Conservation (phyloP, 345 rosid genomes). For the Eucalyptus viminalis region DNA sequence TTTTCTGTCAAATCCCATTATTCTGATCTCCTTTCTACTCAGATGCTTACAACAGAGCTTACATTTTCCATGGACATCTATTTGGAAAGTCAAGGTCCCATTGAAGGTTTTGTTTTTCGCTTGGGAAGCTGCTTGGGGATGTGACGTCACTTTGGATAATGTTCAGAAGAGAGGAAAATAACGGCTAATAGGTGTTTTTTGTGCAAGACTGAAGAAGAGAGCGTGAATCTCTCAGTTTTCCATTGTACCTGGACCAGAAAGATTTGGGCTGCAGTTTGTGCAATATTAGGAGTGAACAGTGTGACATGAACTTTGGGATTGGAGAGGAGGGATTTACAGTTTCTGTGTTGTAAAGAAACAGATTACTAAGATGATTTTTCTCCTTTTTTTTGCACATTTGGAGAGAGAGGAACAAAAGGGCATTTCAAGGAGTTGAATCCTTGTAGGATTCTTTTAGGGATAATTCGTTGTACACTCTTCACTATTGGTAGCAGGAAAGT, state of each 20-base stretch:
- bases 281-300: background rate
- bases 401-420: background rate
- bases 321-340: background rate
- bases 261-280: background rate
- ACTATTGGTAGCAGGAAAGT: background rate
- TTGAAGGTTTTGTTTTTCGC: background rate
- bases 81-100: background rate
- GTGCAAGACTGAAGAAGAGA: background rate
- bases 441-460: background rate
- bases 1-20: background rate
- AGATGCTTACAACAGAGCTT: background rate
- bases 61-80: background rate
- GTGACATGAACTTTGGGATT: background rate
- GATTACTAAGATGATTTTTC: background rate
- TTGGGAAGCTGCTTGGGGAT: background rate
- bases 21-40: background rate
- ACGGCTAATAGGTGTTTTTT: background rate
- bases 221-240: background rate
- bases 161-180: background rate
- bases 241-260: background rate
- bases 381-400: background rate
- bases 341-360: background rate
- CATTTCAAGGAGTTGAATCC: background rate
- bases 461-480: background rate
- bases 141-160: background rate